Base-by-base conservation (phyloP, 2,329 filamentous ascomycete species). In the Colletotrichum musicola region DNA sequence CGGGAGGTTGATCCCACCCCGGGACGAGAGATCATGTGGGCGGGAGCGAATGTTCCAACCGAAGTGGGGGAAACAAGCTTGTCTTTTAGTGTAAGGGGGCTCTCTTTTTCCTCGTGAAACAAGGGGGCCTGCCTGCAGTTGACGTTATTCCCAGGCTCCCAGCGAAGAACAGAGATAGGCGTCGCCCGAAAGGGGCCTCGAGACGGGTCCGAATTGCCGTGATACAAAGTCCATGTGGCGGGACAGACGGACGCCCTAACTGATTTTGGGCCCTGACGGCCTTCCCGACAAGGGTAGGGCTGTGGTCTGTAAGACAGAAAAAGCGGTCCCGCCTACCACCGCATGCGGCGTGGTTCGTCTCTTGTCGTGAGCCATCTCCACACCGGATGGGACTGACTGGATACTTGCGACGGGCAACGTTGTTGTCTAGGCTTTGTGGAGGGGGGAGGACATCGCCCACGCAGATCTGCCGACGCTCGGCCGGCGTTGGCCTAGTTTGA, bases 31-130 rank as follows among this genome's bases (percentile, higher is more conserved):
- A 22, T 18, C n/a, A 25, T 42, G 53, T 42, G 53, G 53, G 20
- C 38, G 53, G 18, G n/a, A 12, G 30, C 22, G 46, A 27, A 18
- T 35, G 50, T 13, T 18, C 35, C 47, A 62, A 42, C 59, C 20
- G 38, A 51, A 54, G 35, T 54, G 59, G 57, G 38, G 47, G 38
- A 62, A 62, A 62, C 59, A 62, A 62, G 59, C 59, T 54, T 44
- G 47, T 42, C 58, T 61, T 61, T 10, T 25, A 25, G 30, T 35
- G 30, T 35, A 35, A 51, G 51, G 58, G 47, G 51, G 58, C 30
- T 35, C 7, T 35, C 30, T 42, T 13, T 13, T 27, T 46, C 51
- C 18, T 51, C 22, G 58, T 61, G 47, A 53, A 61, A 61, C 58
- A 61, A 61, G 47, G 58, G 55, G 30, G 30, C 30, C 30, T 35